phyloP scores from a whole-genome alignment of 2,329 filamentous ascomycete genomes.

The Plenodomus tracheiphilus region DNA sequence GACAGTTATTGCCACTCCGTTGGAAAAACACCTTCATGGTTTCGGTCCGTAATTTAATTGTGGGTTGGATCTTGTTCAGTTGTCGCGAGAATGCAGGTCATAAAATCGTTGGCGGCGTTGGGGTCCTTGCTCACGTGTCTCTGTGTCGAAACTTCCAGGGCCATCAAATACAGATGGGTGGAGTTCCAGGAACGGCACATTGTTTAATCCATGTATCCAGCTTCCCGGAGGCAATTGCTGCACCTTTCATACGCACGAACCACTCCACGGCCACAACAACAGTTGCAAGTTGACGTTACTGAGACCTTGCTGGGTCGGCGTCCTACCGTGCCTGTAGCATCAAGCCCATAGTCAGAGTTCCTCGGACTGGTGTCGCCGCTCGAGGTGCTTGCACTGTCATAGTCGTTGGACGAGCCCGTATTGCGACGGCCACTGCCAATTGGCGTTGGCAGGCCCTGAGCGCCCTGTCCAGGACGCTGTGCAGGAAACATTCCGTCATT shows the following conservation, averaged over 20 bases:
- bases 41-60: constrained; percentile 3
- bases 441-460: constrained; percentile 66
- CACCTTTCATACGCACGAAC: constrained; percentile 50
- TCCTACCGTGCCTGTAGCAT: constrained; percentile 30
- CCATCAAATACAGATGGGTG: neutral
- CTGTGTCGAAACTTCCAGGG: constrained; percentile 11
- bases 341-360: constrained; percentile 51
- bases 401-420: constrained; percentile 52
- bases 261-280: constrained; percentile 44
- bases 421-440: constrained; percentile 63
- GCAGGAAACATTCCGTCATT: constrained; percentile 85
- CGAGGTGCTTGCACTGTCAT: constrained; percentile 55
- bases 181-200: neutral
- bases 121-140: neutral
- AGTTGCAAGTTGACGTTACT: constrained; percentile 27
- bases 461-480: constrained; percentile 58
- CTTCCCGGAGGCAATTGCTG: constrained; percentile 47
- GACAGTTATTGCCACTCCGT: neutral
- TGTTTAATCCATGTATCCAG: constrained; percentile 38
- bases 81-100: constrained; percentile 1
- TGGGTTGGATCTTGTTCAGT: neutral
- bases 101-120: constrained; percentile 1
- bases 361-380: constrained; percentile 61
- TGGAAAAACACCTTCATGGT: neutral
- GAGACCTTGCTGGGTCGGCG: constrained; percentile 43